Percentiles rank a stretch among this genome's conserved stretches.
Conservation (phyloP, 768 basidiomycete species). For the Boletus pseudo-olivaceus region DNA sequence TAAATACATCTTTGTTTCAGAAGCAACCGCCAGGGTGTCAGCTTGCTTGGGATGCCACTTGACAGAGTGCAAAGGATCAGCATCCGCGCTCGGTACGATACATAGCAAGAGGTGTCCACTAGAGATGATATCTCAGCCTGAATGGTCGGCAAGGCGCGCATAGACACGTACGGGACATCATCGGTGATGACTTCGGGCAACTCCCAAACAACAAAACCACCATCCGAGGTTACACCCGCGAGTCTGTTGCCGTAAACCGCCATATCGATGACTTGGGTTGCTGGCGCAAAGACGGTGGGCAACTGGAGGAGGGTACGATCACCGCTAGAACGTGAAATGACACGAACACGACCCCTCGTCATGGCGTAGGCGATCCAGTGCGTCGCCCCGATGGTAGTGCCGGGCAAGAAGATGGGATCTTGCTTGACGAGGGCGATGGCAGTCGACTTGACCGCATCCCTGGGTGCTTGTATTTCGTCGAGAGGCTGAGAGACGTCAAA, state of each 20-base stretch:
- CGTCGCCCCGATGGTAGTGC: slow-evolving; percentile 85
- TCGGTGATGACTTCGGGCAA: slow-evolving; percentile 79
- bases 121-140: slow-evolving; percentile 11
- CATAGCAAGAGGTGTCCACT: slow-evolving; percentile 71
- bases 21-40: slow-evolving; percentile 80
- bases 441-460: slow-evolving; percentile 80
- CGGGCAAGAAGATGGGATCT: slow-evolving; percentile 78
- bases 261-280: slow-evolving; percentile 78
- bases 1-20: slow-evolving; percentile 69
- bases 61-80: slow-evolving; percentile 70
- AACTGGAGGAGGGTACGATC: slow-evolving; percentile 84
- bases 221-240: slow-evolving; percentile 83
- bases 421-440: slow-evolving; percentile 87
- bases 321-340: slow-evolving; percentile 85
- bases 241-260: slow-evolving; percentile 79
- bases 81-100: slow-evolving; percentile 54
- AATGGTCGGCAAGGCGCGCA: neutral
- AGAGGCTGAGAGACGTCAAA: slow-evolving; percentile 73
- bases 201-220: slow-evolving; percentile 88
- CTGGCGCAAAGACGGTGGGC: slow-evolving; percentile 53
- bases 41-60: slow-evolving; percentile 87
- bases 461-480: slow-evolving; percentile 71
- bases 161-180: slow-evolving; percentile 70
- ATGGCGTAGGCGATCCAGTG: slow-evolving; percentile 93
- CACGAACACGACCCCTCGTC: slow-evolving; percentile 86